phyloP scores from a whole-genome alignment of 352 stramenopile species.

The Thraustochytrium sp. region DNA sequence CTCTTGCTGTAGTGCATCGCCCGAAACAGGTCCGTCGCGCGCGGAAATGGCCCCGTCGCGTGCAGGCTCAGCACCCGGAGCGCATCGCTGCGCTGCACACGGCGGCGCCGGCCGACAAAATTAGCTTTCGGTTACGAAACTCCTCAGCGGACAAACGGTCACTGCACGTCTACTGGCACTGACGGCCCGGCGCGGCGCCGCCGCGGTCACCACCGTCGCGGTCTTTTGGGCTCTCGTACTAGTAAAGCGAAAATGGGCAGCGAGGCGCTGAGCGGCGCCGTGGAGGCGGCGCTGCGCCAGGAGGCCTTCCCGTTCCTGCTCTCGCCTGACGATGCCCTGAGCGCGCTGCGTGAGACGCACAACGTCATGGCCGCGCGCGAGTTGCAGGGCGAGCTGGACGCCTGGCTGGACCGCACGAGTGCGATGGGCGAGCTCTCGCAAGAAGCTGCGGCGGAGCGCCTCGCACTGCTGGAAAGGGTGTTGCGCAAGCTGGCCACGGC shows the following conservation, averaged over 20 bases:
- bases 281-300: not conserved
- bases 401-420: not conserved
- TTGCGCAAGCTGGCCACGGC: not conserved
- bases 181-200: no score
- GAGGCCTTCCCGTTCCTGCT: not conserved
- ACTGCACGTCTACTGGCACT: no score
- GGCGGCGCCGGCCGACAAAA: no score
- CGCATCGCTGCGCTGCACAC: no score
- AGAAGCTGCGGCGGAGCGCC: not conserved
- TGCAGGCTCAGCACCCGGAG: no score
- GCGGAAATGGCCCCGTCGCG: no score
- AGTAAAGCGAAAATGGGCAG: not conserved
- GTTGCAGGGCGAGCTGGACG: not conserved
- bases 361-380: not conserved
- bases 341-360: not conserved
- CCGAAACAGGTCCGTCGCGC: no score
- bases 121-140: no score
- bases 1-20: no score
- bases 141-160: no score
- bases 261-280: not conserved
- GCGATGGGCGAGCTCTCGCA: not conserved
- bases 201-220: no score
- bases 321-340: not conserved
- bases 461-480: not conserved
- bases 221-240: not conserved